These are phyloP conservation scores for Aspergillus carbonarius DNA, from an alignment of 2,329 filamentous ascomycete genomes.

Conservation along the genomic window DNA sequence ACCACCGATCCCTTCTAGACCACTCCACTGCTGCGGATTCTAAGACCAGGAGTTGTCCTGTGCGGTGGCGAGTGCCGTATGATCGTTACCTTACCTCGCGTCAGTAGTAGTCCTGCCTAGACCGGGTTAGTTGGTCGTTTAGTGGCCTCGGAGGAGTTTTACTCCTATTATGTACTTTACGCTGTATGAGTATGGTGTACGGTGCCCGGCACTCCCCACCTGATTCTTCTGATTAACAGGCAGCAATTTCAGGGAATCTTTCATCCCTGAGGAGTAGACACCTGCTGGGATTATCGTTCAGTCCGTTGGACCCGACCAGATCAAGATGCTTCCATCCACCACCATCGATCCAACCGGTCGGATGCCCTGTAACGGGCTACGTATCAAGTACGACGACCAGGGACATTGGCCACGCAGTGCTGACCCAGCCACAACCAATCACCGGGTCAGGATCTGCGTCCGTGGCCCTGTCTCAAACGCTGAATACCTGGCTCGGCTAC, in stretches of 20 bases:
- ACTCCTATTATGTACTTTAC: too few species aligned
- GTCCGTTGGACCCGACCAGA: too few species aligned
- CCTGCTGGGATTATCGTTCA: too few species aligned
- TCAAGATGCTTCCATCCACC: too few species aligned
- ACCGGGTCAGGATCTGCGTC: conserved; percentile 17
- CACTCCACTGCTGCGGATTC: conserved; percentile 15
- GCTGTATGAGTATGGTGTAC: too few species aligned
- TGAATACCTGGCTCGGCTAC: conserved; percentile 16
- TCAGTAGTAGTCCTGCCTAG: not conserved
- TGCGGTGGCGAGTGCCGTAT: conserved; percentile 18
- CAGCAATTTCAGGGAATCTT: too few species aligned
- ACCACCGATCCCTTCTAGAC: conserved; percentile 11
- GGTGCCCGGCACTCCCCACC: too few species aligned
- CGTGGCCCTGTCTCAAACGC: conserved; percentile 21
- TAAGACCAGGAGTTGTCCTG: conserved; percentile 15
- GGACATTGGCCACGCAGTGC: not conserved
- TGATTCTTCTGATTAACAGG: too few species aligned
- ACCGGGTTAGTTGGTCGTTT: too few species aligned
- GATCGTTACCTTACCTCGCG: not conserved
- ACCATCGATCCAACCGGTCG: too few species aligned
- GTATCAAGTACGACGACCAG: not conserved
- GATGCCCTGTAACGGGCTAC: not conserved
- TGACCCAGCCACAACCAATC: conserved; percentile 13
- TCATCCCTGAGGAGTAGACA: too few species aligned
- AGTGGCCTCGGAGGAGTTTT: too few species aligned